Conservation (phyloP, 2,329 filamentous ascomycete species). For the Diaporthe sp. region DNA sequence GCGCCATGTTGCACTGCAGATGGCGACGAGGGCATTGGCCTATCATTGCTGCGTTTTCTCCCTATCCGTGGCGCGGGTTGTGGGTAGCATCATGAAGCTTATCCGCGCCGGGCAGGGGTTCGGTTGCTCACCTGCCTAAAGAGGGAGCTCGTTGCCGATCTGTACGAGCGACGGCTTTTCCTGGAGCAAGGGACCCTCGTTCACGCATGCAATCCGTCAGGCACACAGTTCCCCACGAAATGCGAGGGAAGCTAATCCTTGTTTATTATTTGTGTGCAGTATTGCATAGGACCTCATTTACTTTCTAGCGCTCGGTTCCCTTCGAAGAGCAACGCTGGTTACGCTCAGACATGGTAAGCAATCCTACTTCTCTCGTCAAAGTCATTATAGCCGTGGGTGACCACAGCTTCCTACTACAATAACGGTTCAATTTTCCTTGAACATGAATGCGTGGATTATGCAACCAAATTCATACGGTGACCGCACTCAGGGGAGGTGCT, state of each 20-base stretch:
- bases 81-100: slow-evolving; percentile 25
- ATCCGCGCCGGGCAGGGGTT: slow-evolving; percentile 11
- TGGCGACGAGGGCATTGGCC: slow-evolving; percentile 28
- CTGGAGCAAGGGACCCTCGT: background rate
- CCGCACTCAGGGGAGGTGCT: background rate
- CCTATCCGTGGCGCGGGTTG: slow-evolving; percentile 11
- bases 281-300: background rate
- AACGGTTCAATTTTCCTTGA: background rate
- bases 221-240: background rate
- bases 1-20: slow-evolving; percentile 22
- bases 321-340: background rate
- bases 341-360: background rate
- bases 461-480: background rate
- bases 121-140: background rate
- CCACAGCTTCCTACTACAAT: no score
- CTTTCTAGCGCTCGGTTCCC: background rate
- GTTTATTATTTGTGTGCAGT: background rate
- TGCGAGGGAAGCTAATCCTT: slow-evolving; percentile 3
- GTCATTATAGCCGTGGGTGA: background rate
- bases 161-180: background rate
- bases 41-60: slow-evolving; percentile 11
- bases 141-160: slow-evolving; percentile 19
- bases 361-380: background rate
- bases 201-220: background rate
- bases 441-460: background rate